These are phyloP conservation scores for Nicotiana noctiflora DNA, from an alignment of 257 asterid genomes.

Conservation along the genomic window DNA sequence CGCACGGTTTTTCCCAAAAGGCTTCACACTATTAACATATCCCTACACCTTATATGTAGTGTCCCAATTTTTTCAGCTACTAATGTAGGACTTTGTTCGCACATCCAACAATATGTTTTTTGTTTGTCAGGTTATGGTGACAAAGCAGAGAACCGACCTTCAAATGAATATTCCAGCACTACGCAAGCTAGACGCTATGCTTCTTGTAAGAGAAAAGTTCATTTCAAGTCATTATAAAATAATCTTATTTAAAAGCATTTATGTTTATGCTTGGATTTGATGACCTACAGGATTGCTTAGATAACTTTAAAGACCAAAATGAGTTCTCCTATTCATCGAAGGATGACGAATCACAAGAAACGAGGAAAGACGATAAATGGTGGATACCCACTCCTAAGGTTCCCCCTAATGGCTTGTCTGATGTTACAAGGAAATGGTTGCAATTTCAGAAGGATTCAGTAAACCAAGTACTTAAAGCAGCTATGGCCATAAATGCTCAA, in stretches of 20 bases:
- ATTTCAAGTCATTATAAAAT: neutral
- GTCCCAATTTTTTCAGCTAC: too few species aligned
- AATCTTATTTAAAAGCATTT: neutral
- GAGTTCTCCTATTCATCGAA: conserved; percentile 56
- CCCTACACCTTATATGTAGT: too few species aligned
- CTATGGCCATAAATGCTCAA: conserved; percentile 85
- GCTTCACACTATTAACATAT: too few species aligned
- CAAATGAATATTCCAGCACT: conserved; percentile 81
- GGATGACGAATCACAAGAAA: conserved; percentile 38
- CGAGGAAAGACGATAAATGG: conserved; percentile 64
- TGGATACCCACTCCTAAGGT: conserved; percentile 92
- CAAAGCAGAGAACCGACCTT: conserved; percentile 71
- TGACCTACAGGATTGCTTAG: conserved; percentile 65
- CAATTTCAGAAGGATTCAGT: conserved; percentile 81
- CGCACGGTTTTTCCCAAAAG: too few species aligned
- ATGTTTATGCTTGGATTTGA: neutral
- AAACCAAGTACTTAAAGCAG: conserved; percentile 83
- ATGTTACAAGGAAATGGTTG: conserved; percentile 63
- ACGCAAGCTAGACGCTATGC: conserved; percentile 78
- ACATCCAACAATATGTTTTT: neutral
- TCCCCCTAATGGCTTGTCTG: conserved; percentile 67
- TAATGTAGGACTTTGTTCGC: too few species aligned
- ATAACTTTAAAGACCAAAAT: conserved; percentile 70
- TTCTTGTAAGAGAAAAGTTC: conserved; percentile 45
- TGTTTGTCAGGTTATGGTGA: conserved; percentile 58